Evolutionary conservation across 805 yeast genomes (phyloP).

Genomic region (Myxozyma neotropica): DNA sequence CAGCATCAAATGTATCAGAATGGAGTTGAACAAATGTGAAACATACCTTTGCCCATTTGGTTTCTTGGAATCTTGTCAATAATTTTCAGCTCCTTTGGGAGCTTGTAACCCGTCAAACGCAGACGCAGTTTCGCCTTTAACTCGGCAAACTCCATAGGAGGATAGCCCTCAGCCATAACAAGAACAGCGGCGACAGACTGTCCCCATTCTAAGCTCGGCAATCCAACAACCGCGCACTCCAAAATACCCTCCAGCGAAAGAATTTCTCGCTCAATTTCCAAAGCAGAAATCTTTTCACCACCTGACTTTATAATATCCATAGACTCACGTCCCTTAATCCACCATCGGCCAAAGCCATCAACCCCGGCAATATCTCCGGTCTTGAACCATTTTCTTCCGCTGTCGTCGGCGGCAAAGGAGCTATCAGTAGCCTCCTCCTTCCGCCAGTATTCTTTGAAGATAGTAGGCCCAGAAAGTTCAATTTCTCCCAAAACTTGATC

Average conservation of each 20-base stretch:
- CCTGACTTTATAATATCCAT: constrained; percentile 46
- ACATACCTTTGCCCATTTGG: constrained; percentile 43
- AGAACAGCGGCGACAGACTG: constrained; percentile 41
- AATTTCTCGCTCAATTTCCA: constrained; percentile 43
- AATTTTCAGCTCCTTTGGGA: constrained; percentile 39
- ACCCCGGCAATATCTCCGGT: constrained; percentile 62
- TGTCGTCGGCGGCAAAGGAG: constrained; percentile 47
- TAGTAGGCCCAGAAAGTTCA: constrained; percentile 56
- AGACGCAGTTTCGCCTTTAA: constrained; percentile 37
- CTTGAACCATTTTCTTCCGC: constrained; percentile 50
- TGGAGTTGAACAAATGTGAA: not conserved
- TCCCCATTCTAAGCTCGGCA: constrained; percentile 42
- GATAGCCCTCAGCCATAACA: constrained; percentile 32
- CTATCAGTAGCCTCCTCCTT: constrained; percentile 52
- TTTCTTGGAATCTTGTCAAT: constrained; percentile 42
- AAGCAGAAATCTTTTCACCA: constrained; percentile 43
- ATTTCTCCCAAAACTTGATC: constrained; percentile 51
- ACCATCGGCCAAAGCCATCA: constrained; percentile 50
- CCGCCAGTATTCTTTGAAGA: constrained; percentile 55
- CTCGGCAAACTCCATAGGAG: constrained; percentile 23
- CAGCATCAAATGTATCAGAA: not conserved
- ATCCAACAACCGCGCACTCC: constrained; percentile 43
- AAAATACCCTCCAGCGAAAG: constrained; percentile 38
- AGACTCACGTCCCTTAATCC: constrained; percentile 47
- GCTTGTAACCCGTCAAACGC: constrained; percentile 40